Evolutionary conservation across 306 rosid genomes (phyloP).

Genomic region (Nissolia schottii): DNA sequence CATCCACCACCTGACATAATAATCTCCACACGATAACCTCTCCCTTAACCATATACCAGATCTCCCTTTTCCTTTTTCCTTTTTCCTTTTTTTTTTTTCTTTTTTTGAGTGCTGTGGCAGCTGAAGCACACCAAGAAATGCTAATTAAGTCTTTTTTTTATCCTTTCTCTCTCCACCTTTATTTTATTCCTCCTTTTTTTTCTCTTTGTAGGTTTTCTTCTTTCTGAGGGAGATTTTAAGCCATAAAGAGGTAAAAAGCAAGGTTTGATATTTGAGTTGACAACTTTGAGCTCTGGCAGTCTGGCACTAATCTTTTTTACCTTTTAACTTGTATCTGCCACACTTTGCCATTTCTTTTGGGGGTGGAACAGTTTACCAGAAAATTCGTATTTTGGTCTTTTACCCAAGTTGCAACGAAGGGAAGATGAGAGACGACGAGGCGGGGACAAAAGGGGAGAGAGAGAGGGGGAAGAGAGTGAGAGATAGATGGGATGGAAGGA

Average conservation of each 20-base stretch:
- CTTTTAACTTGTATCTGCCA: not conserved
- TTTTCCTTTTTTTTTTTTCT: not conserved
- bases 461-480: slow-evolving; percentile 22
- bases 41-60: slow-evolving; percentile 31
- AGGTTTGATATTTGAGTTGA: slow-evolving; percentile 20
- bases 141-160: slow-evolving; percentile 16
- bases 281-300: slow-evolving; percentile 12
- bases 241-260: slow-evolving; percentile 24
- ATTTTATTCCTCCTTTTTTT: not conserved
- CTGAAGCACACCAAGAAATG: not conserved
- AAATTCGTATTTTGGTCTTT: slow-evolving; percentile 13
- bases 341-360: slow-evolving; percentile 19
- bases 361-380: slow-evolving; percentile 12
- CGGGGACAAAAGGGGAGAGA: slow-evolving; percentile 21
- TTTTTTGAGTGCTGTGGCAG: not conserved
- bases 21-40: slow-evolving; percentile 31
- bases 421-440: not conserved
- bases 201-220: not conserved
- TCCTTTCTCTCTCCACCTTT: not conserved
- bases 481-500: not conserved
- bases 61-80: slow-evolving; percentile 12
- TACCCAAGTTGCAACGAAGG: slow-evolving; percentile 44
- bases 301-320: slow-evolving; percentile 26
- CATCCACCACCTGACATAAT: slow-evolving; percentile 96
- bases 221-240: slow-evolving; percentile 27